These are phyloP conservation scores for Cyclotella distinguenda DNA, from an alignment of 108 stramenopile genomes.

Conservation along the genomic window DNA sequence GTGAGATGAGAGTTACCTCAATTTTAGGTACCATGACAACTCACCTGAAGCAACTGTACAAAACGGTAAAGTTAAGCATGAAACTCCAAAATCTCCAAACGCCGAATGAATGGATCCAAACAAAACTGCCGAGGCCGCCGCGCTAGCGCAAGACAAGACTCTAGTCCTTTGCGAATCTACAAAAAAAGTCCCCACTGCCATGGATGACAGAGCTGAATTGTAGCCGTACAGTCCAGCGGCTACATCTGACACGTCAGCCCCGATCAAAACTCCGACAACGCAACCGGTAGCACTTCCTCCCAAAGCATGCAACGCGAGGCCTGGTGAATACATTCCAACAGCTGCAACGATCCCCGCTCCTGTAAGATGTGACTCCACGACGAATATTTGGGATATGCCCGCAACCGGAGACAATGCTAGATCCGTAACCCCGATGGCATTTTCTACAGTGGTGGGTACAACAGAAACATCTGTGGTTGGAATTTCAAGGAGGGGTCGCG, in stretches of 20 bases:
- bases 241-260: constrained; percentile 53
- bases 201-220: constrained; percentile 70
- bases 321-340: constrained; percentile 53
- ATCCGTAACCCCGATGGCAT: constrained; percentile 2
- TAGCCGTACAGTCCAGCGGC: constrained; percentile 71
- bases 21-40: background rate
- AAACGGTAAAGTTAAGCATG: constrained; percentile 80
- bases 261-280: constrained; percentile 39
- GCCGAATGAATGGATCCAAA: constrained; percentile 70
- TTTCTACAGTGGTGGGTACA: constrained; percentile 5
- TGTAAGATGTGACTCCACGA: constrained; percentile 63
- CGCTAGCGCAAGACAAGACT: constrained; percentile 57
- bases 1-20: background rate
- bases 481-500: constrained; percentile 46
- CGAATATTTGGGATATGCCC: constrained; percentile 86
- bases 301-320: constrained; percentile 63
- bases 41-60: constrained; percentile 58
- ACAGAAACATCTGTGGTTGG: constrained; percentile 3
- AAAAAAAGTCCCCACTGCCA: constrained; percentile 81
- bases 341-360: constrained; percentile 54
- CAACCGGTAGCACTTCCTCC: constrained; percentile 56
- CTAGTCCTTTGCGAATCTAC: constrained; percentile 54
- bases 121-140: constrained; percentile 64
- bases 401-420: constrained; percentile 48
- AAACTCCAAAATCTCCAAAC: constrained; percentile 58